These are phyloP conservation scores for Rehmannia glutinosa DNA, from an alignment of 257 asterid genomes.

Conservation along the genomic window DNA sequence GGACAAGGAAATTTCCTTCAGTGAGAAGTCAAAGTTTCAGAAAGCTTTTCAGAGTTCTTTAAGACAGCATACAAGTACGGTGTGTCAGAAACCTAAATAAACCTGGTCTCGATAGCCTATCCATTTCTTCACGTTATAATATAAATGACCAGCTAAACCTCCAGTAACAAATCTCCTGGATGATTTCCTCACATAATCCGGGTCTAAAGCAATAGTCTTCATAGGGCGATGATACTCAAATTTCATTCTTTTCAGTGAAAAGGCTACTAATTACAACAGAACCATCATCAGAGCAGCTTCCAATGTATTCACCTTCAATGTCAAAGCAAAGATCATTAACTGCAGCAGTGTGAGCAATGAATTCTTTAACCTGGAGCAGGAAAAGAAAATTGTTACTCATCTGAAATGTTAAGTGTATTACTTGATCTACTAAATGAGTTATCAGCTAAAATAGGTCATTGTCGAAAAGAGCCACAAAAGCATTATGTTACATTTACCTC, in stretches of 20 bases:
- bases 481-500: background rate
- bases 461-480: background rate
- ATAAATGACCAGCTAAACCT: constrained; percentile 95
- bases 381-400: constrained; percentile 20
- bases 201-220: constrained; percentile 96
- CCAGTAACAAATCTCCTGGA: constrained; percentile 95
- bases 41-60: constrained; percentile 16
- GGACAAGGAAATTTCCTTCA: constrained; percentile 24
- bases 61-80: constrained; percentile 21
- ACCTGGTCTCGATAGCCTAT: constrained; percentile 97
- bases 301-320: constrained; percentile 92
- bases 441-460: constrained; percentile 8
- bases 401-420: constrained; percentile 5
- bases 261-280: constrained; percentile 88
- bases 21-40: constrained; percentile 16
- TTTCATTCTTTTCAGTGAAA: constrained; percentile 80
- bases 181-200: constrained; percentile 83
- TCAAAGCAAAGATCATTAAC: constrained; percentile 96
- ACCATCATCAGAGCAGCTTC: constrained; percentile 99
- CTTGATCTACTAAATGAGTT: constrained; percentile 5
- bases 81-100: constrained; percentile 25
- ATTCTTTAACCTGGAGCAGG: constrained; percentile 78
- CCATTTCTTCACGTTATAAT: constrained; percentile 88
- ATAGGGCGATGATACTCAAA: constrained; percentile 96
- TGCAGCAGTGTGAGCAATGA: constrained; percentile 82